Conservation (phyloP, 2,329 filamentous ascomycete species). For the Paecilomyces formosus region DNA sequence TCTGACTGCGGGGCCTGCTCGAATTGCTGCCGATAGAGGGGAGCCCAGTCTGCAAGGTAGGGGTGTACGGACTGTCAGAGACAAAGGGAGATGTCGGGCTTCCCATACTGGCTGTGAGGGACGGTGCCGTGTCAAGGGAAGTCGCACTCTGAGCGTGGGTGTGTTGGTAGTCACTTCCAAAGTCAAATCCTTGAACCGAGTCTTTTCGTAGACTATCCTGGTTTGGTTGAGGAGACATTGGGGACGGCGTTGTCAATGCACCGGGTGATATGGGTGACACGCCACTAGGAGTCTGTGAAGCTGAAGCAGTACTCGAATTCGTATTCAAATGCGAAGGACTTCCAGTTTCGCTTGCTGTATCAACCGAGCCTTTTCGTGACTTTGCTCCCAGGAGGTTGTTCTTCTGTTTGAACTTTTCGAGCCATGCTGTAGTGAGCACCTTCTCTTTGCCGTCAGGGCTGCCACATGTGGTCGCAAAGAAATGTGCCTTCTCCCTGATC, state of each 20-base stretch:
- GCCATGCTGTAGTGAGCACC: slow-evolving; percentile 67
- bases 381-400: slow-evolving; percentile 55
- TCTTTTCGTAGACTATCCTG: slow-evolving; percentile 60
- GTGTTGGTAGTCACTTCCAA: slow-evolving; percentile 53
- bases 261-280: slow-evolving; percentile 68
- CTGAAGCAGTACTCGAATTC: slow-evolving; percentile 48
- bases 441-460: slow-evolving; percentile 65
- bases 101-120: slow-evolving; percentile 63
- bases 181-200: slow-evolving; percentile 53
- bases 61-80: slow-evolving; percentile 65
- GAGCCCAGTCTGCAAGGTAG: slow-evolving; percentile 44
- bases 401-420: slow-evolving; percentile 94
- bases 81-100: slow-evolving; percentile 74
- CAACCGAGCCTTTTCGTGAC: slow-evolving; percentile 45
- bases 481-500: slow-evolving; percentile 74
- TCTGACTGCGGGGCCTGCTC: slow-evolving; percentile 77
- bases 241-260: slow-evolving; percentile 59
- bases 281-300: slow-evolving; percentile 55
- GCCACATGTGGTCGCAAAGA: slow-evolving; percentile 69
- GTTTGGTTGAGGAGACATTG: slow-evolving; percentile 61
- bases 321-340: slow-evolving; percentile 51
- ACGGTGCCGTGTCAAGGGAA: slow-evolving; percentile 58
- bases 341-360: slow-evolving; percentile 59
- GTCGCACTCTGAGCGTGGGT: slow-evolving; percentile 60
- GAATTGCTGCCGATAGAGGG: slow-evolving; percentile 47